Base-by-base conservation (phyloP, 768 basidiomycete species). In the Rhizopogon sp. region DNA sequence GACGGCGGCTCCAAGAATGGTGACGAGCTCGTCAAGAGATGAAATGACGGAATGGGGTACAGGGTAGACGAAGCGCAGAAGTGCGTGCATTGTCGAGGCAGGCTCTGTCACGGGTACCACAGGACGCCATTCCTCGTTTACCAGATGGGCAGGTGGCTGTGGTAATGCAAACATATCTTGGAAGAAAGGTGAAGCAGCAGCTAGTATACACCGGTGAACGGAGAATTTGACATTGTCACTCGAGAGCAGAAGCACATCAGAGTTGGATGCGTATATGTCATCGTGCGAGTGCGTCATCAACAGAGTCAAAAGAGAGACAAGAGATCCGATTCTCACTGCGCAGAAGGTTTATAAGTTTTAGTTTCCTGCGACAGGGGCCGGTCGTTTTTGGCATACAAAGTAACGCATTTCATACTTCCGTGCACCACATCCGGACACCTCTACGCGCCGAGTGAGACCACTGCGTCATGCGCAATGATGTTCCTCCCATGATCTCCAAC, bases 121-220 rank as follows among this genome's bases (percentile, higher is more conserved):
- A 9, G 82, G 81, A 28, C 68, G 64, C 16, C 58, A 56, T n/a
- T 63, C 62, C 40, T 68, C 59, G 39, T 43, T 35, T 43, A 25
- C 46, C 3, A 31, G 25, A 22, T 64, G 60, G 55, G 67, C 42
- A 43, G 59, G 55, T 8, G 76, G 70, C 58, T 87, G 85, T 5
- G 87, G 85, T 16, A 88, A 72, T 22, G 80, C 67, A 62, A 90
- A 84, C 83, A 88, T 82, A 54, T 84, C 79, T 50, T 68, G 64
- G 67, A 89, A 90, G 70, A 89, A 85, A 1, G 82, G 76, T 6
- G 88, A 89, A 1, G 84, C 83, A 5, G 75, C 72, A 9, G 79
- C 71, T 46, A 90, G 78, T 57, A 90, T 77, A 65, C 76, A 79
- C 56, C 76, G 75, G 67, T 87, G 87, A 29, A 83, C 79, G 41